Percentiles rank a stretch among this genome's conserved stretches.
Conservation (phyloP, 192 early-diverging fungal genomes). For the Phycomyces blakesleeanus region DNA sequence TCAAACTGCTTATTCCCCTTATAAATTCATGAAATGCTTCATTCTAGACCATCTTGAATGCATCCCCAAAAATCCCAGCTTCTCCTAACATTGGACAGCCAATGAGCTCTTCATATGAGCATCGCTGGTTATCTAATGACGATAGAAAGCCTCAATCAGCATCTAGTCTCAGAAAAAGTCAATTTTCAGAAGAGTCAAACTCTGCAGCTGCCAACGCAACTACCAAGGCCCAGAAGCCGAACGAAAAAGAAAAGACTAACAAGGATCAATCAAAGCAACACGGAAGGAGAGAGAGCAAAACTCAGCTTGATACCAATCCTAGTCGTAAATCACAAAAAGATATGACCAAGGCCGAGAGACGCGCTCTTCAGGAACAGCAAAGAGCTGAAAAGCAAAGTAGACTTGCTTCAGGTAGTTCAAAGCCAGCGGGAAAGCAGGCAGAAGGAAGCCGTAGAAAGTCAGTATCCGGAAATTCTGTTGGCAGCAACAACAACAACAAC, state of each 20-base stretch:
- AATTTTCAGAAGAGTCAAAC: background rate
- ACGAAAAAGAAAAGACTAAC: background rate
- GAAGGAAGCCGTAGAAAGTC: slow-evolving; percentile 19
- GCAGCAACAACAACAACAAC: too few relatives aligned
- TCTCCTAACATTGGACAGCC: slow-evolving; percentile 43
- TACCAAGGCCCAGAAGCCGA: background rate
- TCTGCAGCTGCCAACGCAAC: background rate
- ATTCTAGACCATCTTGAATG: slow-evolving; percentile 7
- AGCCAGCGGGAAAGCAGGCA: slow-evolving; percentile 39
- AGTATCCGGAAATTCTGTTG: background rate
- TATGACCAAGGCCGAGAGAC: slow-evolving; percentile 89
- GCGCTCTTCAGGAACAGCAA: slow-evolving; percentile 81
- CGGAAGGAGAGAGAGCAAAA: background rate
- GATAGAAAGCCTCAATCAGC: slow-evolving; percentile 8
- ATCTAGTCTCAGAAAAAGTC: slow-evolving; percentile 13
- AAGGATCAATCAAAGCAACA: slow-evolving; percentile 2
- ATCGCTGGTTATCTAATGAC: slow-evolving; percentile 34
- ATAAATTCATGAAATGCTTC: too few relatives aligned
- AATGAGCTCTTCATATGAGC: slow-evolving; percentile 49
- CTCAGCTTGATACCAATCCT: slow-evolving; percentile 5
- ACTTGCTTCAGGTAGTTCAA: slow-evolving; percentile 32
- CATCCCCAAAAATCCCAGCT: slow-evolving; percentile 17
- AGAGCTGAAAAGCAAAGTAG: slow-evolving; percentile 70
- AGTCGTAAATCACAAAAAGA: slow-evolving; percentile 48
- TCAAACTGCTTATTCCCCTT: too few relatives aligned